Evolutionary conservation across 176 grass and related monocot species (phyloP).

Genomic region (Juncus effusus): DNA sequence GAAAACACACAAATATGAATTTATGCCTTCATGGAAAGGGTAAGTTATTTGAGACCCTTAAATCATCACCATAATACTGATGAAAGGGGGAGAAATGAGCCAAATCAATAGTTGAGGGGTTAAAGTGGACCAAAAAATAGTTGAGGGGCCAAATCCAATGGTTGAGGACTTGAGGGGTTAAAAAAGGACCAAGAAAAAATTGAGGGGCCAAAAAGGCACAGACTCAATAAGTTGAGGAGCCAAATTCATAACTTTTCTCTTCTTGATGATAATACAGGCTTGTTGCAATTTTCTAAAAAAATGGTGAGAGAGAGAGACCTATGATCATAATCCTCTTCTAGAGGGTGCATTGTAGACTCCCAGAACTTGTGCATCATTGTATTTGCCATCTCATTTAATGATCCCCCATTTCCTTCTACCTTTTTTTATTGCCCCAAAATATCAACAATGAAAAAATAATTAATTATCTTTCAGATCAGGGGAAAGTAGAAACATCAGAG

Average conservation of each 20-base stretch:
- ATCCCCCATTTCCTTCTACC: constrained; percentile 37
- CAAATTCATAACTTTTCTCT: neutral
- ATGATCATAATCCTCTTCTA: constrained; percentile 52
- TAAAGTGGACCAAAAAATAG: neutral
- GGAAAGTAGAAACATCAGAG: too few species aligned
- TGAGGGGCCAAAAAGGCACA: too few species aligned
- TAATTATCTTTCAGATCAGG: too few species aligned
- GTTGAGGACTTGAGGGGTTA: too few species aligned
- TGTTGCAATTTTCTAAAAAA: neutral
- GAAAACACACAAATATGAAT: neutral
- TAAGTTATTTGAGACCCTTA: too few species aligned
- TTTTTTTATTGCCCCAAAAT: constrained; percentile 8
- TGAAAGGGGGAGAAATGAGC: neutral
- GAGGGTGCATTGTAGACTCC: constrained; percentile 57
- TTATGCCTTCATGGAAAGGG: neutral
- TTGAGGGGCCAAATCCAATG: too few species aligned
- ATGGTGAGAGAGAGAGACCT: constrained; percentile 38
- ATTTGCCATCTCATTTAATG: constrained; percentile 49
- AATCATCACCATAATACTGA: too few species aligned
- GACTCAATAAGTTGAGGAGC: neutral
- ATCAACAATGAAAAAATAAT: neutral
- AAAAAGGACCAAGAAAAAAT: too few species aligned
- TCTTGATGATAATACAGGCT: neutral
- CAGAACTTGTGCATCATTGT: constrained; percentile 81
- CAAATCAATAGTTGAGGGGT: neutral